These are phyloP conservation scores for Fusarium chlamydosporum DNA, from an alignment of 2,329 filamentous ascomycete genomes.

Conservation along the genomic window DNA sequence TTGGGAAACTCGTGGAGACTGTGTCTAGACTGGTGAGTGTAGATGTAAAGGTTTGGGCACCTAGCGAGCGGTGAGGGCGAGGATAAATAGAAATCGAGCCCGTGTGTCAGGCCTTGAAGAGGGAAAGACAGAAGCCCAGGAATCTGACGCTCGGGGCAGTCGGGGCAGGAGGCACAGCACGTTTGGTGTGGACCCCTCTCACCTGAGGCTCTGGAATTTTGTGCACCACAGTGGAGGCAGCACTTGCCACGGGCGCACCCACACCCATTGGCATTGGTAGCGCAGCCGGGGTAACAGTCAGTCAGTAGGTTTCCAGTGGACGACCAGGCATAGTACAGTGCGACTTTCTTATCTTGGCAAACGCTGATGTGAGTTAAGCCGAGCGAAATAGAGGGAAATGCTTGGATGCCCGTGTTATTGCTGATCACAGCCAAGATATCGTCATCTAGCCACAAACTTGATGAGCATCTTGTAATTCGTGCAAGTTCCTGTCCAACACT, in stretches of 20 bases:
- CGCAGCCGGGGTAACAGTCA: slow-evolving; percentile 20
- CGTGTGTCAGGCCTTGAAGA: slow-evolving; percentile 17
- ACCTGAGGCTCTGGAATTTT: slow-evolving; percentile 46
- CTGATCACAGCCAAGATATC: slow-evolving; percentile 18
- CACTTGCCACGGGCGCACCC: slow-evolving; percentile 28
- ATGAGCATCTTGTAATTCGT: not conserved
- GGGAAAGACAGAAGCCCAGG: slow-evolving; percentile 27
- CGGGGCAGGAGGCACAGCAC: slow-evolving; percentile 36
- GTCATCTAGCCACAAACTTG: slow-evolving; percentile 19
- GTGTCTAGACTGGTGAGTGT: slow-evolving; percentile 17
- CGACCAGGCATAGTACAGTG: slow-evolving; percentile 27
- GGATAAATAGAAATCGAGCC: slow-evolving; percentile 25
- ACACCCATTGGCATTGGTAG: not conserved
- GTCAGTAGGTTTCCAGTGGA: not conserved
- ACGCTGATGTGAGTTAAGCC: slow-evolving; percentile 17
- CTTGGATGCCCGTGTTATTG: slow-evolving; percentile 4
- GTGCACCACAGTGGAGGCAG: slow-evolving; percentile 36
- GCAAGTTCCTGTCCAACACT: not conserved
- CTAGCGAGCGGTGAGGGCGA: slow-evolving; percentile 28
- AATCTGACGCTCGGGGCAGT: slow-evolving; percentile 41
- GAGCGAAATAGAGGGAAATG: slow-evolving; percentile 11
- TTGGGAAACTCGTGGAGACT: slow-evolving; percentile 21
- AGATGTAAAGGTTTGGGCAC: slow-evolving; percentile 40
- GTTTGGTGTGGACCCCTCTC: slow-evolving; percentile 41
- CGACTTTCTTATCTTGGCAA: slow-evolving; percentile 31